Evolutionary conservation across 306 rosid genomes (phyloP).

Genomic region (Rosa lucieae): DNA sequence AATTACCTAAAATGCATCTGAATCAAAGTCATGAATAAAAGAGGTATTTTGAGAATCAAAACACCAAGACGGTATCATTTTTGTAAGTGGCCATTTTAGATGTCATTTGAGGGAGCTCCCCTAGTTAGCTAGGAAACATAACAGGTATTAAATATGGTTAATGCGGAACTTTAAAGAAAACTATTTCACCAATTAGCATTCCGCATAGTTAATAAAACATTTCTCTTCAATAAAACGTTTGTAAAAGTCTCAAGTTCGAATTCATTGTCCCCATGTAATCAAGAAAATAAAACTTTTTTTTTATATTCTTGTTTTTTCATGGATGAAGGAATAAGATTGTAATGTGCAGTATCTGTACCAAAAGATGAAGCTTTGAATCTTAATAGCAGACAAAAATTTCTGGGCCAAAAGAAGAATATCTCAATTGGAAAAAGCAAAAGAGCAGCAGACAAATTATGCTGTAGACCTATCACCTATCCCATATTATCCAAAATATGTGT

Average conservation of each 20-base stretch:
- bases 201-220: no score
- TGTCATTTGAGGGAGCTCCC: not conserved
- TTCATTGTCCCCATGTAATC: not conserved
- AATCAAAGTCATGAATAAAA: not conserved
- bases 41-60: not conserved
- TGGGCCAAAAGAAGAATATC: conserved; percentile 12
- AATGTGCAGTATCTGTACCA: not conserved
- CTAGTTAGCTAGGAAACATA: no score
- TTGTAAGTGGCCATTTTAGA: not conserved
- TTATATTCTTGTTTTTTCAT: not conserved
- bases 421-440: not conserved
- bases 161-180: not conserved
- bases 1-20: not conserved
- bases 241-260: not conserved
- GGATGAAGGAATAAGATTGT: not conserved
- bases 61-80: not conserved
- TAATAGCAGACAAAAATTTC: not conserved
- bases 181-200: no score
- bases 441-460: not conserved
- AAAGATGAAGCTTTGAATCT: conserved; percentile 8
- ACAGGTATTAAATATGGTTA: not conserved
- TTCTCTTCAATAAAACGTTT: not conserved
- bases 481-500: not conserved
- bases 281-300: not conserved
- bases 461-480: not conserved